Evolutionary conservation across 805 yeast genomes (phyloP).

Genomic region (Sugiyamaella floridensis): DNA sequence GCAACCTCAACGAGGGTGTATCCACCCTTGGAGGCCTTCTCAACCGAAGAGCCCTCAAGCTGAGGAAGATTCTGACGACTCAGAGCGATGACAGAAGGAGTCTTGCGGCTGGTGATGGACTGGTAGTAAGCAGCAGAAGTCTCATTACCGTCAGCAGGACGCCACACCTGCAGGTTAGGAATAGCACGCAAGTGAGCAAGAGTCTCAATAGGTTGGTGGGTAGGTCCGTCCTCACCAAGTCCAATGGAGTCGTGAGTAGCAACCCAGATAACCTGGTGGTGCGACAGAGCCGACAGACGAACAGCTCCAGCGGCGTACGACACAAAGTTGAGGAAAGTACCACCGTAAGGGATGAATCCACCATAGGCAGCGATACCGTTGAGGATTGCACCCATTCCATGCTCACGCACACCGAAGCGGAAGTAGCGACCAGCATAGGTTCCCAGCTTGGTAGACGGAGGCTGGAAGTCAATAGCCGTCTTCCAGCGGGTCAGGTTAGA

Average conservation of each 20-base stretch:
- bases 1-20: constrained; percentile 61
- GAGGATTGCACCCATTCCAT: constrained; percentile 97
- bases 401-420: constrained; percentile 98
- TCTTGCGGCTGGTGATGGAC: constrained; percentile 49
- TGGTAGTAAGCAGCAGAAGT: constrained; percentile 49
- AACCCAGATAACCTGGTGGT: constrained; percentile 42
- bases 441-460: constrained; percentile 72
- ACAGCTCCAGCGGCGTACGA: constrained; percentile 51
- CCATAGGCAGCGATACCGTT: constrained; percentile 93
- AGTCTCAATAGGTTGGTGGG: constrained; percentile 51
- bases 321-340: constrained; percentile 93
- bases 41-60: constrained; percentile 84
- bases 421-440: constrained; percentile 86
- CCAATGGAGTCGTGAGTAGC: constrained; percentile 56
- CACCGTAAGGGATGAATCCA: constrained; percentile 86
- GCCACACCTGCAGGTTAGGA: constrained; percentile 44
- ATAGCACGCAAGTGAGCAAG: constrained; percentile 45
- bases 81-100: constrained; percentile 67
- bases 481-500: constrained; percentile 90
- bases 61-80: constrained; percentile 82
- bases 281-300: constrained; percentile 42
- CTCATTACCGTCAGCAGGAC: constrained; percentile 51
- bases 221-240: constrained; percentile 53
- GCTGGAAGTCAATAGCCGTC: constrained; percentile 87
- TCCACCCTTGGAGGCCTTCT: constrained; percentile 93